Conservation (phyloP, 768 basidiomycete species). For the Amanita molliuscula region DNA sequence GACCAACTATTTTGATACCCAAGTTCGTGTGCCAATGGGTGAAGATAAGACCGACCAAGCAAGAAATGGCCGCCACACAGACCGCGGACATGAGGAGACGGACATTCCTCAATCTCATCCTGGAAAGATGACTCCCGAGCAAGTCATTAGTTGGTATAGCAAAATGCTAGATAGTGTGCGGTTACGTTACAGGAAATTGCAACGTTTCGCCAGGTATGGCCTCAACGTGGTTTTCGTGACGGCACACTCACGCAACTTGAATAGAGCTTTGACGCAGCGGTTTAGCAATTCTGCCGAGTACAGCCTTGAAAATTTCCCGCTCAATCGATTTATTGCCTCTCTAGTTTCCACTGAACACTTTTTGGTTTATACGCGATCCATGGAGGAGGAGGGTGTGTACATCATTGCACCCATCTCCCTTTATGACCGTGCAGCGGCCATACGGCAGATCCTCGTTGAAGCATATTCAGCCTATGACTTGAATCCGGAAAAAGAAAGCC, state of each 20-base stretch:
- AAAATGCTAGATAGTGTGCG: constrained; percentile 92
- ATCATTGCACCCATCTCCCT: constrained; percentile 76
- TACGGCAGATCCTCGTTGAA: constrained; percentile 72
- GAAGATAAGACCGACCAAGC: constrained; percentile 21
- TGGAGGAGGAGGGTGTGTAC: constrained; percentile 88
- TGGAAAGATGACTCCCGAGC: constrained; percentile 65
- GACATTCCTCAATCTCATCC: constrained; percentile 16
- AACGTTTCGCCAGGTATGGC: constrained; percentile 82
- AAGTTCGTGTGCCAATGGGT: constrained; percentile 68
- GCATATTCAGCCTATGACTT: constrained; percentile 74
- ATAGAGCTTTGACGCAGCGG: constrained; percentile 65
- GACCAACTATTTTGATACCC: constrained; percentile 89
- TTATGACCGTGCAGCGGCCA: constrained; percentile 63
- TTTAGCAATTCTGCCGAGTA: constrained; percentile 95
- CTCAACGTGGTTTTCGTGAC: background rate
- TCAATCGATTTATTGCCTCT: constrained; percentile 71
- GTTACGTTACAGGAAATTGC: constrained; percentile 85
- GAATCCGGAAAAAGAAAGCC: constrained; percentile 40
- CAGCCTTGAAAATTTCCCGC: constrained; percentile 57
- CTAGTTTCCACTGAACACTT: constrained; percentile 84
- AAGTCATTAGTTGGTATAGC: constrained; percentile 81
- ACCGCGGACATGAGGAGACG: constrained; percentile 11
- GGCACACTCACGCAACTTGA: constrained; percentile 6
- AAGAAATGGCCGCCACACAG: constrained; percentile 10
- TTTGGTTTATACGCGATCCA: constrained; percentile 81